Evolutionary conservation across 768 basidiomycete species (phyloP), one percentile per base, ranked within the genome.

Genomic region (Trametes cingulata): DNA sequence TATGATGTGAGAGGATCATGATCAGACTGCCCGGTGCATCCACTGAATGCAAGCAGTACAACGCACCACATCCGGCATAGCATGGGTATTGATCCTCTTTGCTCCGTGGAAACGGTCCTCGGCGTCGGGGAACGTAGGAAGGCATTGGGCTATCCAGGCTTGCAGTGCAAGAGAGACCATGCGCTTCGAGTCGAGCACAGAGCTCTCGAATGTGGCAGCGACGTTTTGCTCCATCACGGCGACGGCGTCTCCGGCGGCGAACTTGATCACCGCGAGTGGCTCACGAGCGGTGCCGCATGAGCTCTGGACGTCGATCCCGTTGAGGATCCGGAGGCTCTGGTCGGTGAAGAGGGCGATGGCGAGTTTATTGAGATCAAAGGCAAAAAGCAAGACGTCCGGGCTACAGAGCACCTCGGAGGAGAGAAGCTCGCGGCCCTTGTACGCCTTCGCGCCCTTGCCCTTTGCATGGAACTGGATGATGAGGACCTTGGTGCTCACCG

Each of bases 241-340:
- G 37, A 51, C 41, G 27, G 39, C 41, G 9, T 68, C 65, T 2
- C 49, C 60, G 27, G 68, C 52, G 27, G 67, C 69, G 35, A 60
- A 74, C 61, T 74, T 67, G 62, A 86, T 78, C 0, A 78, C 73
- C 1, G 68, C 70, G 7, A 78, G 52, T 6, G 83, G 80, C 12
- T 55, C 36, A 27, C 62, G 35, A 10, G 19, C 49, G 14, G 41
- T 60, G 9, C 73, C 73, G 64, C 80, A 80, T 2, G 75, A 79
- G 4, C 81, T 82, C 63, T 87, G 85, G 20, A 88, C 77, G 65
- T 87, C 85, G 39, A 87, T 69, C n/a, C 76, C 85, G 29, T 79
- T 76, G 7, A 70, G 67, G 42, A 87, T 64, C 39, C 77, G 77
- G 22, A 86, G 63, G 1, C 69, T 65, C 42, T 77, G 69, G 39